Base-by-base conservation (phyloP, 805 yeast genomes). In the Saccharomycopsis sp. region DNA sequence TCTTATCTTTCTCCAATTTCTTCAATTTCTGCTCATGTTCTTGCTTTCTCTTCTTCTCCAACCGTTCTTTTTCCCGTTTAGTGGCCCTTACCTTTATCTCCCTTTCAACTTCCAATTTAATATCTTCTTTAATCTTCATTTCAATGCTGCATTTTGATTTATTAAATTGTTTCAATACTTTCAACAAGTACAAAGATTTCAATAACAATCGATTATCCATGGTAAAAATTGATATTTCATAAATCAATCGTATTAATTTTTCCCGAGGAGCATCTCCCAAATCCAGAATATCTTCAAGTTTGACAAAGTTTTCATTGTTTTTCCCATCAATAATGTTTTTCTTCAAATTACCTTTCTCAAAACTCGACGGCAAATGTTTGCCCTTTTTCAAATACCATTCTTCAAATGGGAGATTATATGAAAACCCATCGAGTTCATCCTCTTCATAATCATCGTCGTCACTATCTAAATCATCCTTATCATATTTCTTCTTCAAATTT, bases 161-260 rank as follows among this genome's bases (percentile, higher is more conserved):
- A n/a, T 51, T 55, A 33, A 72, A 56, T 11, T 63, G 59, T 21
- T 58, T 57, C 13, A 72, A 60, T 74, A 77, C 73, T 42, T 73
- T 75, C 40, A 74, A 59, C 1, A 70, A 77, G 55, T 79, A 78
- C 47, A 69, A 59, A 0, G 80, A 70, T 43, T 84, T 63, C 38
- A 79, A 55, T 70, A 81, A 70, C 48, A 84, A 59, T 53, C 79
- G 78, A 62, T 78, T 66, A 55, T 84, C 90, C 48, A 79, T 73
- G 0, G 76, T 76, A 35, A 80, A 58, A 0, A 79, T 74, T 1
- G 82, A 79, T 3, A 75, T 64, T 51, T 84, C 85, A 54, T 74
- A 76, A 36, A 83, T 72, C 38, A 77, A 58, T 47, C 79, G 81
- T 34, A 84, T 66, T 4, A 54, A 28, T 14, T 38, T 39, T n/a